phyloP scores from a whole-genome alignment of 2,329 filamentous ascomycete genomes.

The Diaporthe ilicicola region DNA sequence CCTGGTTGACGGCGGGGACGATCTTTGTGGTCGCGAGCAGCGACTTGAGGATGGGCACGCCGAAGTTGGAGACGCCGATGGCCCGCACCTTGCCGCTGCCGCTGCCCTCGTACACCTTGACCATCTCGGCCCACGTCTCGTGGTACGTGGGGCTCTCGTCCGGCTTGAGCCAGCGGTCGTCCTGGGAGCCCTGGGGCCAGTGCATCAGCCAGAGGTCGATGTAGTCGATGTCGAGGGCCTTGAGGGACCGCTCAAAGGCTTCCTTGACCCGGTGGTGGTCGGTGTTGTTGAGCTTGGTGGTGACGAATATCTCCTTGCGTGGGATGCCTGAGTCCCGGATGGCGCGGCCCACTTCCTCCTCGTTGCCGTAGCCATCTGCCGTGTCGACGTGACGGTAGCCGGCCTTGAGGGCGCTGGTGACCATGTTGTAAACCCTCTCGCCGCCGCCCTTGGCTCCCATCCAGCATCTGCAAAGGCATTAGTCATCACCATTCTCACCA shows the following conservation, averaged over 20 bases:
- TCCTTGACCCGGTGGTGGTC: conserved; percentile 42
- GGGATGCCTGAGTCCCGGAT: conserved; percentile 45
- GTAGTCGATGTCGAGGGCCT: conserved; percentile 60
- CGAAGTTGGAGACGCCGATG: conserved; percentile 76
- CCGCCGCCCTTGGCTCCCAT: conserved; percentile 25
- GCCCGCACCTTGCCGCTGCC: conserved; percentile 70
- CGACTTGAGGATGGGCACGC: conserved; percentile 71
- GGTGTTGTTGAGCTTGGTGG: conserved; percentile 43
- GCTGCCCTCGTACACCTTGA: conserved; percentile 55
- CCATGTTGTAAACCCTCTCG: conserved; percentile 25
- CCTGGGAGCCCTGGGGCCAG: conserved; percentile 29
- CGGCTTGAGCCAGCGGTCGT: conserved; percentile 4
- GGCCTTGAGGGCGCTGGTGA: conserved; percentile 41
- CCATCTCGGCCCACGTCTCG: conserved; percentile 33
- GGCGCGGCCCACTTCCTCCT: conserved; percentile 42
- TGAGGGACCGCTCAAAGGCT: conserved; percentile 42
- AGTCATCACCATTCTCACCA: not conserved
- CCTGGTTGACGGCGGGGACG: conserved; percentile 66
- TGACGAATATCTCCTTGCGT: conserved; percentile 44
- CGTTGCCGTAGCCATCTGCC: conserved; percentile 40
- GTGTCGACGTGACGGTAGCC: conserved; percentile 46
- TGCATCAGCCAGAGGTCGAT: conserved; percentile 63
- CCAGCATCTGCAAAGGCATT: conserved; percentile 24
- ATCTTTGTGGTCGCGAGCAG: conserved; percentile 62
- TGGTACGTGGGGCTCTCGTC: conserved; percentile 26